A percentile compares a stretch with the other conserved stretches of the same genome.
phyloP scores from a whole-genome alignment of 164 flowering plant species.

The Liriodendron chinense region DNA sequence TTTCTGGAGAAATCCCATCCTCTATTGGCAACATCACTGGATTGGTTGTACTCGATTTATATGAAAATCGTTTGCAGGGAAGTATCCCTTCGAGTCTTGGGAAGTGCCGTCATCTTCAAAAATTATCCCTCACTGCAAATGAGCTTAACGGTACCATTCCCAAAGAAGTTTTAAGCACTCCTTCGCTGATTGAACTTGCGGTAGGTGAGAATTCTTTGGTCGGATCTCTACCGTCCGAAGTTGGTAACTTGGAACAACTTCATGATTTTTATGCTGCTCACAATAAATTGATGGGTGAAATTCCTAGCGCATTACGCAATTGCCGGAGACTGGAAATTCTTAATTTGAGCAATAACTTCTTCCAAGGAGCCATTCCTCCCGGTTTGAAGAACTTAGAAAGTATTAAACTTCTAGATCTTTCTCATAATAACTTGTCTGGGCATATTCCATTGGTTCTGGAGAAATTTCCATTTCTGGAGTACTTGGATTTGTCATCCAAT shows the following conservation, averaged over 20 bases:
- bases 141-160: conserved; percentile 28
- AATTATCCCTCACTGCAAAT: conserved; percentile 21
- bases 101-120: conserved; percentile 14
- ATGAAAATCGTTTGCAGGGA: conserved; percentile 21
- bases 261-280: conserved; percentile 13
- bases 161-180: conserved; percentile 14
- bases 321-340: conserved; percentile 22
- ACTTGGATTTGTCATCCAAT: conserved; percentile 27
- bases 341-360: conserved; percentile 17
- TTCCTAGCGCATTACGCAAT: conserved; percentile 19
- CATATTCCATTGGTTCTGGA: conserved; percentile 22
- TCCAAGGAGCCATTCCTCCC: conserved; percentile 29
- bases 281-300: conserved; percentile 27
- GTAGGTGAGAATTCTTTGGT: conserved; percentile 23
- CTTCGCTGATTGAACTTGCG: conserved; percentile 13
- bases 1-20: conserved; percentile 28
- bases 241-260: conserved; percentile 24
- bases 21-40: conserved; percentile 24
- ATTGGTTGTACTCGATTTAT: conserved; percentile 13
- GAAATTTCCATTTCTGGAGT: conserved; percentile 1
- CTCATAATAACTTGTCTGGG: conserved; percentile 30
- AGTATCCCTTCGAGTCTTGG: conserved; percentile 31
- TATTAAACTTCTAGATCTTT: conserved; percentile 23
- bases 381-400: conserved; percentile 11
- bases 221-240: conserved; percentile 25